Evolutionary conservation across 371 early-diverging fungal species (phyloP), one percentile per base, ranked within the genome.

Genomic region (Fennellomyces sp.): DNA sequence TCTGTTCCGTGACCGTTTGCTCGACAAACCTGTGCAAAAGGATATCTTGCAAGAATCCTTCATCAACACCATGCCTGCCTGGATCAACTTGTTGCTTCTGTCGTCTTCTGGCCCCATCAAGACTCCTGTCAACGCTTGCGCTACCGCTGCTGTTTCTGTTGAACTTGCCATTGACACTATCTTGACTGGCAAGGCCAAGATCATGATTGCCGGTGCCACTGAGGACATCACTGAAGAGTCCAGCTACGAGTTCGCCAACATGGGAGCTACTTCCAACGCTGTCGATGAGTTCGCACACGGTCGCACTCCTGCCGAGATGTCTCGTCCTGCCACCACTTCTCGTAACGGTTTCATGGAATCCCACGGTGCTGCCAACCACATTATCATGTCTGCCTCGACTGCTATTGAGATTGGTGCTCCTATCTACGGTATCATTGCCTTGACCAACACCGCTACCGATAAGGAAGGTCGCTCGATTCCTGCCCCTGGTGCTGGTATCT

Each of bases 51-150:
- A 96, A 73, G 97, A 96, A 78, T 89, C 90, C 41, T 96, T 96
- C 84, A 95, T 94, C 80, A 95, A 94, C 83, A 95, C 96, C 56
- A 96, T 95, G 87, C 88, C 96, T 48, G 97, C 96, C 50, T 97
- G 98, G 98, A 84, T 97, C 72, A 97, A 97, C 86, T 86, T 97
- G 92, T 85, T 97, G 64, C 76, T 97, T 56, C 80, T 97, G 17
- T 95, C 96, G 15, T 88, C 96, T 0, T 91, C 95, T 5, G 98
- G 98, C 48, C 96, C 96, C n/a, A 95, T 97, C 81, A 95, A 94
- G 87, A 92, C 95, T 4, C 96, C 97, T 7, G 94, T 93, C 52
- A 94, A 95, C 59, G 96, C 97, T 38, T 97, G 96, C 71, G 97
- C 96, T 15, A 96, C 97, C 5, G 92, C 95, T 53, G 93, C 92